Percentiles rank a stretch among this genome's conserved stretches.
phyloP scores from a whole-genome alignment of 805 yeast species.

The Metschnikowia hibisci region DNA sequence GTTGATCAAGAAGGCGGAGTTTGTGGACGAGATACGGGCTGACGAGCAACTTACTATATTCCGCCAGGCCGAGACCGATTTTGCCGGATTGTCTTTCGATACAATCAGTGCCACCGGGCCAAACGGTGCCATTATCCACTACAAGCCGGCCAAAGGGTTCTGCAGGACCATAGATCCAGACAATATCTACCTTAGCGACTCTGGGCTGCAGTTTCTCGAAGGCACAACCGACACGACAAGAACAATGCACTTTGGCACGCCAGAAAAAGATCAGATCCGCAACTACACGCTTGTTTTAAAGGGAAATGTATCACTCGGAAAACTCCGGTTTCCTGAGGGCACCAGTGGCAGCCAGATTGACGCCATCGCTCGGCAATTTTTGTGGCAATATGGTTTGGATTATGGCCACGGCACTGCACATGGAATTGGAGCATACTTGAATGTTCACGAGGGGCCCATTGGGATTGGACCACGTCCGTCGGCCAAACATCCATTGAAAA shows the following conservation, averaged over 20 bases:
- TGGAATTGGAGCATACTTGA: conserved; percentile 58
- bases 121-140: conserved; percentile 75
- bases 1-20: conserved; percentile 37
- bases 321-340: conserved; percentile 50
- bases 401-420: conserved; percentile 65
- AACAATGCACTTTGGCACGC: conserved; percentile 51
- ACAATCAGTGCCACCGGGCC: conserved; percentile 75
- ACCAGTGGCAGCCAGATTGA: conserved; percentile 54
- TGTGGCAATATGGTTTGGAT: conserved; percentile 56
- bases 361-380: conserved; percentile 52
- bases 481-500: conserved; percentile 39
- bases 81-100: conserved; percentile 64
- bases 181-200: conserved; percentile 52
- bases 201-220: conserved; percentile 59
- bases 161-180: conserved; percentile 49
- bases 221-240: conserved; percentile 66
- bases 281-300: conserved; percentile 57
- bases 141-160: conserved; percentile 48
- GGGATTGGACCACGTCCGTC: conserved; percentile 58
- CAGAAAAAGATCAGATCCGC: conserved; percentile 42
- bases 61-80: conserved; percentile 42
- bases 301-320: conserved; percentile 51
- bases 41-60: conserved; percentile 43
- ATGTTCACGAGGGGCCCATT: conserved; percentile 62
- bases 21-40: conserved; percentile 57